Evolutionary conservation across 371 early-diverging fungal species (phyloP).

Genomic region (Funneliformis caledonium): DNA sequence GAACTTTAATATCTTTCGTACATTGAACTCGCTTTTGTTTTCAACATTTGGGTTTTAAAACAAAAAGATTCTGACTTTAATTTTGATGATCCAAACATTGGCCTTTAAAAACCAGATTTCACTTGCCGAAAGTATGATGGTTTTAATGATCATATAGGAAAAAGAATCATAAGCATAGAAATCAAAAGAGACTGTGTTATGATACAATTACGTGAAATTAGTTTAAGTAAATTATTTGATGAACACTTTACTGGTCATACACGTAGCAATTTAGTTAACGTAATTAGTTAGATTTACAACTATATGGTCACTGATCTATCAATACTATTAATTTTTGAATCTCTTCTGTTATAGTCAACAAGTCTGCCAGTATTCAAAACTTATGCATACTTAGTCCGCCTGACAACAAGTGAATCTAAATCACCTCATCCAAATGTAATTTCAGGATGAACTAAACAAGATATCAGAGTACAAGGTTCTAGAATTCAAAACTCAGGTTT

Average conservation of each 20-base stretch:
- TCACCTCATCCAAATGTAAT: conserved; percentile 35
- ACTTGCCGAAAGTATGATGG: conserved; percentile 25
- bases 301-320: conserved; percentile 32
- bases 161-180: conserved; percentile 14
- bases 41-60: too few species aligned
- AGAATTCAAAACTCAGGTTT: conserved; percentile 20
- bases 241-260: conserved; percentile 23
- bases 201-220: conserved; percentile 16
- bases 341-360: conserved; percentile 19
- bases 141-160: conserved; percentile 25
- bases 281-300: too few species aligned
- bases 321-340: conserved; percentile 27
- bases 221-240: not conserved
- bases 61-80: too few species aligned
- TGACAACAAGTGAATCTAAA: conserved; percentile 14
- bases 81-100: too few species aligned
- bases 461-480: conserved; percentile 4
- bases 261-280: conserved; percentile 23
- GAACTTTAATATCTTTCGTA: too few species aligned
- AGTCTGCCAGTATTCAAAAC: conserved; percentile 27
- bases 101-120: too few species aligned
- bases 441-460: conserved; percentile 14
- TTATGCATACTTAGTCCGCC: conserved; percentile 29
- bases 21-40: too few species aligned
- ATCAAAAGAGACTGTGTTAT: conserved; percentile 30